Base-by-base conservation (phyloP, 768 basidiomycete genomes). In the Tulasnella sp. region DNA sequence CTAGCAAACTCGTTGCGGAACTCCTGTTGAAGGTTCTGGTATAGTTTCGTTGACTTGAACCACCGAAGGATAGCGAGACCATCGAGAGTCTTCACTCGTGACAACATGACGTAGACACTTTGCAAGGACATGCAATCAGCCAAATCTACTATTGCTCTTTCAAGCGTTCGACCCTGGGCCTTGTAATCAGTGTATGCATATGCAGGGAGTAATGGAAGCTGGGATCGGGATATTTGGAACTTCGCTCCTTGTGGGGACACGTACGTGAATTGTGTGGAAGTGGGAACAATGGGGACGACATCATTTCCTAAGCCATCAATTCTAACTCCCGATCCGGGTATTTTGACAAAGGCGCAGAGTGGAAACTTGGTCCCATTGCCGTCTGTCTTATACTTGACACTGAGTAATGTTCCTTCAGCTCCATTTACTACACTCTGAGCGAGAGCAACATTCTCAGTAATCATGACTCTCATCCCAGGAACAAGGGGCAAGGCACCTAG, bases 391-490 rank as follows among this genome's bases (percentile, higher is more conserved):
- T 86, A 87, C 0, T 84, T 18, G 0, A 88, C 84, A 3, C 69
- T 12, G 1, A 28, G 6, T 9, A 81, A 48, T 2, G 8, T 84
- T 0, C 87, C 87, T 0, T 69, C 76, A 20, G 82, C 82, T 0
- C 88, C 88, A 82, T 88, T 88, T 0, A 88, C 86, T 40, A 88
- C 79, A 0, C 88, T 87, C 6, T 83, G 82, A 31, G 84, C 78
- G 0, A 88, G 85, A 75, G 88, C 87, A 80, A 84, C 87, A 75
- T 88, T 89, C n/a, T 86, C 84, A 0, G 77, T 74, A 18, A 80
- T 40, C 28, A 80, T 80, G 24, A 80, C 54, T 18, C 37, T 76
- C 80, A 80, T 80, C 34, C 76, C 80, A 7, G 34, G 60, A 42
- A 80, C 75, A 9, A 80, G 44, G 6, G 80, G 80, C 24, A 80